Base-by-base conservation (phyloP, 2,329 filamentous ascomycete species). In the Hymenoscyphus repandus region DNA sequence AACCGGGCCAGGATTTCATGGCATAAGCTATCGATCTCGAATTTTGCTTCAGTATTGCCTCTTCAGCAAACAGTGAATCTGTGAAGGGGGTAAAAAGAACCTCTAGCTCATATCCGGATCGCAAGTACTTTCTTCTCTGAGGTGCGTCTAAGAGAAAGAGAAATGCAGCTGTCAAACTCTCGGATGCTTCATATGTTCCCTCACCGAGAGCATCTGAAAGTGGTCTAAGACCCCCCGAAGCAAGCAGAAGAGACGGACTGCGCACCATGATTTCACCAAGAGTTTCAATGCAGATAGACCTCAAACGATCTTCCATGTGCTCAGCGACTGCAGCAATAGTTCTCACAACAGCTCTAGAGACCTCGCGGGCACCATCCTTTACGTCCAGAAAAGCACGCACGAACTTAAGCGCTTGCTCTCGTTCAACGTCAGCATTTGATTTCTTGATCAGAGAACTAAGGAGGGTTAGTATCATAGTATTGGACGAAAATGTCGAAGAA, bases 331-430 rank as follows among this genome's bases (percentile, higher is more conserved):
- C 88, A 31, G 93, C 89, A 51, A 99, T 85, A 6, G 92, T 93
- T 49, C 93, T 83, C 6, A 95, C 87, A 17, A 99, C 83, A 0
- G 89, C 85, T 52, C 88, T 80, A 1, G 93, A 95, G 33, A 99
- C 79, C 66, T 99, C 92, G 56, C 82, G 79, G 7, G 95, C 85
- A 10, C 93, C 93, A 56, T 90, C 89, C 65, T 96, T 96, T 57
- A 97, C 90, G 65, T 99, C 93, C 2, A 99, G 74, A 64, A 99
- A 99, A 9, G 91, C 89, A 52, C 93, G 83, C 22, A 97, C 85
- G 66, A 99, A 96, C 67, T 99, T 99, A 62, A 99, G 74, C 11
- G 93, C 93, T 70, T 99, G 93, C 68, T 99, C 93, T 48, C 95
- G 82, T 72, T 99, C 93, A 15, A 99, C 88, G 60, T 92, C 91